Evolutionary conservation across 2,329 filamentous ascomycete genomes (phyloP), one percentile per base, ranked within the genome.

Genomic region (Alternaria brassicae): DNA sequence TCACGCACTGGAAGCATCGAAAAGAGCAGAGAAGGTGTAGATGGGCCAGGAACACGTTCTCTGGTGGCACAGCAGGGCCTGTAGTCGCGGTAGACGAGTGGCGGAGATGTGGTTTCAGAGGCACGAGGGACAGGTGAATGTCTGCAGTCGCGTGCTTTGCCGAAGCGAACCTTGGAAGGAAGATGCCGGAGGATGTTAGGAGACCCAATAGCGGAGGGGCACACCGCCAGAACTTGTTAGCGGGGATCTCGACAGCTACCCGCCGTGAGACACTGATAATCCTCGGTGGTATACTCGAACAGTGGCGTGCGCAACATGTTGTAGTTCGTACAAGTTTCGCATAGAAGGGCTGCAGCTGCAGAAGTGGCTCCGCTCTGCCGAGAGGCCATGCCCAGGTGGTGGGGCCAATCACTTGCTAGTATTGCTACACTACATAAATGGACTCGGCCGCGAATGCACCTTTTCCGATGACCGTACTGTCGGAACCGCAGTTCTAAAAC

Each of bases 381-480:
- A 65, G 60, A 45, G 40, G 37, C 37, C 19, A 15, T 23, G 30
- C 41, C 51, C 25, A 40, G 10, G 37, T 21, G 37, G 53, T 54
- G 54, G 60, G 49, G 58, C 69, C 60, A 67, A 65, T 73, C 64
- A 65, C 60, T 53, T 42, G 17, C 55, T 19, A 55, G 52, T 60
- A 60, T 63, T 63, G 53, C 56, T 63, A 61, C 64, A 67, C 64
- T 60, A 61, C 62, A 66, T 68, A 57, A 54, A 53, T 52, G 48
- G 61, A 53, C 55, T 55, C 57, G 61, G 57, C 60, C 66, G 64
- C 67, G 65, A 69, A 75, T 73, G 69, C 69, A 69, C 60, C 44
- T 55, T 60, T 66, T 67, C 71, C 73, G 68, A 67, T 68, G 66
- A 73, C 74, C 75, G 68, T 48, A 45, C 48, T 41, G 45, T 60